Base-by-base conservation (phyloP, 148 eudicot genomes). In the Nepenthes gracilis region DNA sequence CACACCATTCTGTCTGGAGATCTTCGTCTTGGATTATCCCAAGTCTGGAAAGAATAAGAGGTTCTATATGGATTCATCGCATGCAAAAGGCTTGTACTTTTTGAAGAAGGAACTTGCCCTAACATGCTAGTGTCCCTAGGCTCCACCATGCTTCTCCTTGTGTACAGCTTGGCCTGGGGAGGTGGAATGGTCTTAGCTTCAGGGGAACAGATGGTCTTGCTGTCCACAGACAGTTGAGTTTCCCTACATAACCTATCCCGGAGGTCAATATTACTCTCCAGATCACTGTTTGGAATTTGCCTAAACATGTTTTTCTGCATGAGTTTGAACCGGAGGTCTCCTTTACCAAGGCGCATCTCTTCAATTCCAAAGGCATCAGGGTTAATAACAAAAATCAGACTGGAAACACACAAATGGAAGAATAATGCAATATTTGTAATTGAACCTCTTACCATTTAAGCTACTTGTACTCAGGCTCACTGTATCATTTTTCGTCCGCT, bases 321-420 rank as follows among this genome's bases (percentile, higher is more conserved):
- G 54, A 92, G 83, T 78, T 88, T 92, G 76, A 69, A 80, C 35
- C 96, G 87, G 14, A 92, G 94, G 67, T 92, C 97, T 72, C 71
- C 74, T 71, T 80, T 72, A 49, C 69, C 70, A 61, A 92, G 90
- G 50, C 55, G 68, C 11, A 37, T 7, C 69, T 76, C 97, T 92
- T 77, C 33, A 34, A 47, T 58, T 64, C 54, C 64, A 71, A 72
- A 64, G 57, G 63, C 23, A 50, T 35, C 64, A 61, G 43, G 36
- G 72, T 80, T 56, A 83, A 79, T 55, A 55, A 23, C 9, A 55
- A 13, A 54, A 65, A 60, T 57, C 38, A 47, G 67, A 57, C 61
- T 58, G 4, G 60, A 61, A 34, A 35, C 43, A 4, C 56, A 53
- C 15, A 23, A 37, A 13, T 15, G 37, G 23, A 23, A 23, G 23